These are phyloP conservation scores for Cicer bijugum DNA, from an alignment of 306 rosid genomes.

Conservation along the genomic window DNA sequence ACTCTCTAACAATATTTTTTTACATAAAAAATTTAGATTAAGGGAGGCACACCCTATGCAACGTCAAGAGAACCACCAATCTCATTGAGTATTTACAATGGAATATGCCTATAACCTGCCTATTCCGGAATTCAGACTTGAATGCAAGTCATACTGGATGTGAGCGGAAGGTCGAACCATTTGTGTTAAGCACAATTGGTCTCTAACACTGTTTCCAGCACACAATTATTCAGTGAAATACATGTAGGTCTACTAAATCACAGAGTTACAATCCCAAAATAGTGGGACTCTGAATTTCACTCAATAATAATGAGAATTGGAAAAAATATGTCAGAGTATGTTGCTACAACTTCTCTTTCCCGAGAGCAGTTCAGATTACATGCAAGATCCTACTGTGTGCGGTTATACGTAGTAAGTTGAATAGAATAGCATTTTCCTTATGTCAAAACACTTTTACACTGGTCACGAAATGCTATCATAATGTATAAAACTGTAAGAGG, in stretches of 20 bases:
- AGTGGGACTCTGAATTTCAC: neutral
- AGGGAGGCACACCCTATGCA: too few relatives aligned
- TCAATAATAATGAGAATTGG: neutral
- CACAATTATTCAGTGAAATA: neutral
- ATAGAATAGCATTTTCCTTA: conserved; percentile 11
- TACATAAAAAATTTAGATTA: too few relatives aligned
- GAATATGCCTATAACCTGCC: too few relatives aligned
- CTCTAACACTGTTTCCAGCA: neutral
- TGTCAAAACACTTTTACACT: conserved; percentile 21
- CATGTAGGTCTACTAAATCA: neutral
- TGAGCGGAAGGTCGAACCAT: too few relatives aligned
- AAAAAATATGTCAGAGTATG: neutral
- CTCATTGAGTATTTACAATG: too few relatives aligned
- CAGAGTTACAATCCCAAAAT: neutral
- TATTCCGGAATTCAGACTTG: too few relatives aligned
- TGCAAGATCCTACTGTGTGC: neutral
- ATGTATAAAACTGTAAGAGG: neutral
- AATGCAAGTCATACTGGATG: too few relatives aligned
- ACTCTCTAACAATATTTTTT: neutral
- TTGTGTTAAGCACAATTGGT: too few relatives aligned
- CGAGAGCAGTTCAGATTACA: neutral
- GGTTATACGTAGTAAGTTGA: neutral
- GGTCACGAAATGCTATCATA: conserved; percentile 26
- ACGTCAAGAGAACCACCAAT: too few relatives aligned
- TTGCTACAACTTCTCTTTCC: neutral